Evolutionary conservation across 345 rosid species (phyloP).

Genomic region (Salix brachista): DNA sequence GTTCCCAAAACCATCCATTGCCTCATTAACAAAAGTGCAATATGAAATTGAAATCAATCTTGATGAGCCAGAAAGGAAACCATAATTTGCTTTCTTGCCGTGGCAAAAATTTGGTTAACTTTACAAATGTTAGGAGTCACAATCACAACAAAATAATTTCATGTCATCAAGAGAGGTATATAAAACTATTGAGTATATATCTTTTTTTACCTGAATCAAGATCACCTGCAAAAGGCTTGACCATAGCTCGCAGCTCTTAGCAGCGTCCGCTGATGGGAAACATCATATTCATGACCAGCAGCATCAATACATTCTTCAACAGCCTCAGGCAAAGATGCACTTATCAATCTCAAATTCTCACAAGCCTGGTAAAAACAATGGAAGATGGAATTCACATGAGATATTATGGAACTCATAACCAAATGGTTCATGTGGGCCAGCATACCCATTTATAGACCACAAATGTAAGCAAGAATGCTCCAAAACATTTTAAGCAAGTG

Average conservation of each 20-base stretch:
- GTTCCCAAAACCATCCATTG: not conserved
- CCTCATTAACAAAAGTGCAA: not conserved
- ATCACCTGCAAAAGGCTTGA: constrained; percentile 95
- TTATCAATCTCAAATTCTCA: constrained; percentile 90
- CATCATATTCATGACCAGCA: constrained; percentile 88
- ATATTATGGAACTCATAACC: not conserved
- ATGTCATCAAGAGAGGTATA: not conserved
- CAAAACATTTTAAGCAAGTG: not conserved
- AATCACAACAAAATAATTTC: not conserved
- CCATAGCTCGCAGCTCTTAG: constrained; percentile 99
- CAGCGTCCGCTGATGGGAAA: constrained; percentile 69
- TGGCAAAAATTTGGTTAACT: not conserved
- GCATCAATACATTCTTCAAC: constrained; percentile 95
- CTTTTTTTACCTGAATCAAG: not conserved
- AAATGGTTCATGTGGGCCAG: not conserved
- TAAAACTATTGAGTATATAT: not conserved
- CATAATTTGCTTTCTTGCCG: not conserved
- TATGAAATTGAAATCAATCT: not conserved
- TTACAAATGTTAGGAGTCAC: not conserved
- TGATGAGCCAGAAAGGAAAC: not conserved
- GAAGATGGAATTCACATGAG: not conserved
- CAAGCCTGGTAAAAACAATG: constrained; percentile 65
- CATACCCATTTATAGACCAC: not conserved
- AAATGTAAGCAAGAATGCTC: not conserved
- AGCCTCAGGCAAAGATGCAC: constrained; percentile 82